Conservation (phyloP, 1,284 basidiomycete species). For the Cryptococcus jaspeensis region DNA sequence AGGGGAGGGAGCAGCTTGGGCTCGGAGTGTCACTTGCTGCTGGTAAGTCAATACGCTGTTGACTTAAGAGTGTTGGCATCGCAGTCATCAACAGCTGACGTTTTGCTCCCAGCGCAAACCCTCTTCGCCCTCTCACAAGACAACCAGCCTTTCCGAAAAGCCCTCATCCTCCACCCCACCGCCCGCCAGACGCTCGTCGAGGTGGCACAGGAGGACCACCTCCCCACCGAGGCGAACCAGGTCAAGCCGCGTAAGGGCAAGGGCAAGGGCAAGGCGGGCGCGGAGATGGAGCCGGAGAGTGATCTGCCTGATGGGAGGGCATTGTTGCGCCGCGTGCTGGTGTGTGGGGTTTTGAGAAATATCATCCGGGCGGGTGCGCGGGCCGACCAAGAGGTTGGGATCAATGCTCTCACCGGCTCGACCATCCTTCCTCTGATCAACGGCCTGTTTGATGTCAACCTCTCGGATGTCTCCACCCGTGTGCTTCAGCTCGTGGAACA, state of each 20-base stretch:
- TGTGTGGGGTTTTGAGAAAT: slow-evolving; percentile 73
- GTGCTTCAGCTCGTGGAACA: slow-evolving; percentile 61
- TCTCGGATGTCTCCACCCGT: slow-evolving; percentile 58
- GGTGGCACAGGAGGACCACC: slow-evolving; percentile 58
- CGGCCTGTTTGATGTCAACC: slow-evolving; percentile 65
- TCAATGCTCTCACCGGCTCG: slow-evolving; percentile 55
- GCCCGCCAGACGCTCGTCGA: slow-evolving; percentile 71
- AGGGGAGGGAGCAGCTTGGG: slow-evolving; percentile 65
- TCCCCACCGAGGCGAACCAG: slow-evolving; percentile 40
- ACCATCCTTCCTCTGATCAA: slow-evolving; percentile 70
- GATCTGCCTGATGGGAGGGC: slow-evolving; percentile 40
- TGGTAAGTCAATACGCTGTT: too few relatives aligned
- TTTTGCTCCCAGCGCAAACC: slow-evolving; percentile 66
- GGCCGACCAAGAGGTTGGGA: slow-evolving; percentile 61
- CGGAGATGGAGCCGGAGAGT: slow-evolving; percentile 23
- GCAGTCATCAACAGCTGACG: neutral
- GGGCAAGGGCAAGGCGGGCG: slow-evolving; percentile 21
- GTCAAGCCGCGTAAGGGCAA: slow-evolving; percentile 53
- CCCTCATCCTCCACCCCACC: slow-evolving; percentile 61
- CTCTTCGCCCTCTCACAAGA: slow-evolving; percentile 88
- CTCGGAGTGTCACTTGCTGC: slow-evolving; percentile 70
- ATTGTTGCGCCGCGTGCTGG: slow-evolving; percentile 64
- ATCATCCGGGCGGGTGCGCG: slow-evolving; percentile 63
- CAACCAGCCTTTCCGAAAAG: slow-evolving; percentile 66
- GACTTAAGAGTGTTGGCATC: neutral